phyloP scores from a whole-genome alignment of 257 asterid genomes.

The Ballota nigra region DNA sequence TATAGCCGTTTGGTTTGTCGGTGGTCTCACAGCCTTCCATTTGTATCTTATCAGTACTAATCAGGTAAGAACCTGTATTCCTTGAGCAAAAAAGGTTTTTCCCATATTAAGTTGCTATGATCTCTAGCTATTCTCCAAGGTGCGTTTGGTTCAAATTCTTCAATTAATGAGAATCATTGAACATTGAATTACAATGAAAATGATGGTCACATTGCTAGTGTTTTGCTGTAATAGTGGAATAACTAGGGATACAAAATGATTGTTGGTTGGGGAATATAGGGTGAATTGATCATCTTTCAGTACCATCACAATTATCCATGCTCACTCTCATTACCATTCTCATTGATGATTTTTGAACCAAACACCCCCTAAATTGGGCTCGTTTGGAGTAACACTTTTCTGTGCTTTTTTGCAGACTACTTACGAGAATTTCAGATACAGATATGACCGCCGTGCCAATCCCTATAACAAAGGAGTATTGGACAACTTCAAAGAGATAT shows the following conservation, averaged over 20 bases:
- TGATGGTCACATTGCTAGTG: no score
- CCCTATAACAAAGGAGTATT: conserved; percentile 90
- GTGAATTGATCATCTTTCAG: no score
- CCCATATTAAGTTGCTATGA: not conserved
- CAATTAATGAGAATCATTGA: no score
- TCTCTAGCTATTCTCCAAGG: not conserved
- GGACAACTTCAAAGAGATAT: conserved; percentile 75
- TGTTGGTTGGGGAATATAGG: no score
- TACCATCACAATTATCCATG: no score
- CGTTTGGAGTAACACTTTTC: conserved; percentile 8
- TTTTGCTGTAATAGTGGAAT: no score
- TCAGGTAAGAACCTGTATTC: conserved; percentile 53
- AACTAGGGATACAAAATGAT: no score
- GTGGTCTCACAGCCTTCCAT: conserved; percentile 94
- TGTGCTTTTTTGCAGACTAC: conserved; percentile 70
- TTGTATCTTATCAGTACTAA: conserved; percentile 85
- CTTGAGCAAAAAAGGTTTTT: not conserved
- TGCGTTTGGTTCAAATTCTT: no score
- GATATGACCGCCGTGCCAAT: conserved; percentile 83
- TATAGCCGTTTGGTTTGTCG: conserved; percentile 94
- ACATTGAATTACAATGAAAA: no score
- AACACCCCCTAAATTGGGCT: not conserved
- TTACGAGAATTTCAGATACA: conserved; percentile 90
- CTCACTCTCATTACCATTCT: no score
- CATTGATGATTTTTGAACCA: no score